Conservation (phyloP, 2,329 filamentous ascomycete species). For the Sporothrix pseudoabietina region DNA sequence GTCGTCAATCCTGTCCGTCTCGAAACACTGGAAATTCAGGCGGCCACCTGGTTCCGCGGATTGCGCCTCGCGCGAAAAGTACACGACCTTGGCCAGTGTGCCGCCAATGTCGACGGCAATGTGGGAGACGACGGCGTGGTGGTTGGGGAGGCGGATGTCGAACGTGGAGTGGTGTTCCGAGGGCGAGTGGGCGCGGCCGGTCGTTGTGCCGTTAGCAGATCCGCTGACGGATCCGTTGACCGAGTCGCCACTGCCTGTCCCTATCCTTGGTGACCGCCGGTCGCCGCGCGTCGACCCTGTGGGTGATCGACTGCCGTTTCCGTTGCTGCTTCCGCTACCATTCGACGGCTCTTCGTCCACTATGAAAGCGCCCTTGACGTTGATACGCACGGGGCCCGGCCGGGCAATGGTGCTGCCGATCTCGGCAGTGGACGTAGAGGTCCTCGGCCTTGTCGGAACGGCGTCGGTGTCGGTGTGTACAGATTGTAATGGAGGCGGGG, state of each 20-base stretch:
- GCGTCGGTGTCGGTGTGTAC: neutral
- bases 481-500: neutral
- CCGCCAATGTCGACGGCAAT: constrained; percentile 97
- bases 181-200: constrained; percentile 37
- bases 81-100: constrained; percentile 93
- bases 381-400: constrained; percentile 82
- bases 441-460: constrained; percentile 40
- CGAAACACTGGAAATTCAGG: constrained; percentile 93
- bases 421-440: constrained; percentile 56
- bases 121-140: constrained; percentile 93
- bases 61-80: constrained; percentile 87
- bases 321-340: constrained; percentile 29
- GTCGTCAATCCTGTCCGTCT: constrained; percentile 90
- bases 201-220: neutral
- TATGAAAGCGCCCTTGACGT: constrained; percentile 94
- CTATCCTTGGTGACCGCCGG: neutral
- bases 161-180: constrained; percentile 69
- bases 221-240: constrained; percentile 33
- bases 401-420: constrained; percentile 63
- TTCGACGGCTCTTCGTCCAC: constrained; percentile 72
- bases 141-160: constrained; percentile 94
- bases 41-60: constrained; percentile 81
- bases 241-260: constrained; percentile 40
- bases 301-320: constrained; percentile 16
- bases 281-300: constrained; percentile 27